phyloP scores from a whole-genome alignment of 352 stramenopile genomes.

The Phytophthora crassamura region DNA sequence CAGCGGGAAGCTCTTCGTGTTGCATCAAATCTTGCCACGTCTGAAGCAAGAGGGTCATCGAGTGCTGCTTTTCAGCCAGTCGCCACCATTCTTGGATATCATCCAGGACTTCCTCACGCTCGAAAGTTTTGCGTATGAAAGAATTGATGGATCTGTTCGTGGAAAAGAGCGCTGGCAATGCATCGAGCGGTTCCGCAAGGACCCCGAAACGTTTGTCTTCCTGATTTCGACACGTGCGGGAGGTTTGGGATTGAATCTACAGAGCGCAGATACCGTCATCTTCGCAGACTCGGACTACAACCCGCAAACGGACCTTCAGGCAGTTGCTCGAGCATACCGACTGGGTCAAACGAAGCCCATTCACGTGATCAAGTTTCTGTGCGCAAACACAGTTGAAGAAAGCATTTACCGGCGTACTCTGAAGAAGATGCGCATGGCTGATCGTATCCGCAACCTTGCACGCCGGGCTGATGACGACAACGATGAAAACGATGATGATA shows the following conservation, averaged over 20 bases:
- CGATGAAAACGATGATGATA: constrained; percentile 46
- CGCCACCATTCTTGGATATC: constrained; percentile 77
- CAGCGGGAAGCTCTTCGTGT: constrained; percentile 85
- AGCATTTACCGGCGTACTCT: constrained; percentile 78
- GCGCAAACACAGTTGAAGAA: constrained; percentile 79
- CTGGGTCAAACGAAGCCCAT: constrained; percentile 81
- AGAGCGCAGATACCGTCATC: constrained; percentile 86
- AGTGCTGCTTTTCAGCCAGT: constrained; percentile 85
- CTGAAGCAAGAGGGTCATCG: constrained; percentile 86
- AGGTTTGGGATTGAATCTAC: constrained; percentile 73
- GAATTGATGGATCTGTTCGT: constrained; percentile 77
- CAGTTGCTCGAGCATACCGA: constrained; percentile 72
- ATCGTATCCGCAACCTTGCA: constrained; percentile 75
- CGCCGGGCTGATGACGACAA: constrained; percentile 35
- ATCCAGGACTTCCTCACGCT: constrained; percentile 84
- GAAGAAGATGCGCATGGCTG: constrained; percentile 77
- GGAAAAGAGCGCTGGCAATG: constrained; percentile 82
- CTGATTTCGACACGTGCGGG: constrained; percentile 79
- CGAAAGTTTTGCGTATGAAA: constrained; percentile 79
- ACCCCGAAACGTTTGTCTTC: constrained; percentile 91
- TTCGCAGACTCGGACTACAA: constrained; percentile 87
- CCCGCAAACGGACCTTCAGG: constrained; percentile 74
- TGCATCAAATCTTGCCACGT: constrained; percentile 84
- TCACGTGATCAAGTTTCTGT: constrained; percentile 82
- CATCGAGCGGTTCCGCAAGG: constrained; percentile 86